Evolutionary conservation across 768 basidiomycete species (phyloP).

Genomic region (Clathrus columnatus): DNA sequence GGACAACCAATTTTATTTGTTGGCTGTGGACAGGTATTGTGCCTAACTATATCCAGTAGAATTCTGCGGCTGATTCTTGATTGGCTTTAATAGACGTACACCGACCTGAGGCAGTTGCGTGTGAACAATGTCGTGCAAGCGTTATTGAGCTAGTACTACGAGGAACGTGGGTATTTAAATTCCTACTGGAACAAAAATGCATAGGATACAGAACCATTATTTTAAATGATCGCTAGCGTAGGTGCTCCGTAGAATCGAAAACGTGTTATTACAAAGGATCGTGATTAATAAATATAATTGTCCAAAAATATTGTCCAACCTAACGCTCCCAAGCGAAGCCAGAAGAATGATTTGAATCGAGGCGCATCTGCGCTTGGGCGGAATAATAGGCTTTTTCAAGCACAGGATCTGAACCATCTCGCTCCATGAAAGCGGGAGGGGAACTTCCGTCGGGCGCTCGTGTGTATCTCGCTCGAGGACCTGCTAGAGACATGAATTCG

Average conservation of each 20-base stretch:
- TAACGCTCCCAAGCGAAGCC: not conserved
- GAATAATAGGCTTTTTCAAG: not conserved
- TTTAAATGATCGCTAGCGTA: too few relatives aligned
- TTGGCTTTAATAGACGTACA: conserved; percentile 66
- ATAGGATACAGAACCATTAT: not conserved
- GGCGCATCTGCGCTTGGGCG: not conserved
- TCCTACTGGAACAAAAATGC: too few relatives aligned
- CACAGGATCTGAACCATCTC: not conserved
- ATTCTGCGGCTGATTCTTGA: conserved; percentile 8
- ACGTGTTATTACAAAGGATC: not conserved
- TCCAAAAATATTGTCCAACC: not conserved
- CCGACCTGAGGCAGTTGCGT: conserved; percentile 83
- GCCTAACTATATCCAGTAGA: conserved; percentile 1
- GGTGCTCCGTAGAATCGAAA: too few relatives aligned
- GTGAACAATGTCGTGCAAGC: conserved; percentile 93
- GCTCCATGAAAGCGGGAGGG: not conserved
- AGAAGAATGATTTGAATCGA: not conserved
- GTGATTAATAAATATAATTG: not conserved
- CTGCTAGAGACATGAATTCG: conserved; percentile 37
- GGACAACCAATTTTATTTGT: conserved; percentile 98
- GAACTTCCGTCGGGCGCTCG: not conserved
- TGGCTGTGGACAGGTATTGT: conserved; percentile 86
- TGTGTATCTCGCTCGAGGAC: not conserved
- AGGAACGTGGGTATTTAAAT: not conserved
- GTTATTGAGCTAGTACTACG: conserved; percentile 61